Percentiles rank a stretch among this genome's conserved stretches.
Evolutionary conservation across 495 filamentous ascomycete species (phyloP).

Genomic region (Daldinia concentrica): DNA sequence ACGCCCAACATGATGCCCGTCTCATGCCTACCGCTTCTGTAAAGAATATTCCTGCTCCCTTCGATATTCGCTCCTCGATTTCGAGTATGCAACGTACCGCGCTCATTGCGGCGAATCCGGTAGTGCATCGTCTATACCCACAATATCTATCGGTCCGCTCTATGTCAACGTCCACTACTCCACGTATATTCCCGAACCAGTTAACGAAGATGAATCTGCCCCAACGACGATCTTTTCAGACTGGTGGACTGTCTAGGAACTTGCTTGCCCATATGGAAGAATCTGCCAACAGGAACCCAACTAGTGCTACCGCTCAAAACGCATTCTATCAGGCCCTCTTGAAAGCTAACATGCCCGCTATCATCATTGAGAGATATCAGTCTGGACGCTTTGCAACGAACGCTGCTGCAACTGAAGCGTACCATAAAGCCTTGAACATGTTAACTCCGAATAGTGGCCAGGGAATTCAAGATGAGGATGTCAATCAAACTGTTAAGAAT

Average conservation of each 20-base stretch:
- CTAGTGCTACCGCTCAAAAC: constrained; percentile 85
- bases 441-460: constrained; percentile 55
- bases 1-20: constrained; percentile 38
- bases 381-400: constrained; percentile 85
- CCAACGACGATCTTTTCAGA: constrained; percentile 52
- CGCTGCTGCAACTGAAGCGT: constrained; percentile 73
- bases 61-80: constrained; percentile 48
- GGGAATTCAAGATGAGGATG: constrained; percentile 45
- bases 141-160: constrained; percentile 30
- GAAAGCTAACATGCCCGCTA: constrained; percentile 88
- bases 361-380: constrained; percentile 88
- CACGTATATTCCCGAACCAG: constrained; percentile 36
- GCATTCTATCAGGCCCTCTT: constrained; percentile 93
- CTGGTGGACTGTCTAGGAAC: constrained; percentile 55
- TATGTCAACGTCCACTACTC: constrained; percentile 41
- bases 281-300: constrained; percentile 89
- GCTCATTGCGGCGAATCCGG: constrained; percentile 43
- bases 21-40: constrained; percentile 19
- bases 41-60: constrained; percentile 39
- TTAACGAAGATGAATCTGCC: constrained; percentile 30
- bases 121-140: constrained; percentile 36
- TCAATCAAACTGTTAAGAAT: constrained; percentile 44
- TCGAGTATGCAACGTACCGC: constrained; percentile 42
- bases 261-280: constrained; percentile 71
- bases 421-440: constrained; percentile 75